Base-by-base conservation (phyloP, 139 green algal species). In the Micractinium conductrix region DNA sequence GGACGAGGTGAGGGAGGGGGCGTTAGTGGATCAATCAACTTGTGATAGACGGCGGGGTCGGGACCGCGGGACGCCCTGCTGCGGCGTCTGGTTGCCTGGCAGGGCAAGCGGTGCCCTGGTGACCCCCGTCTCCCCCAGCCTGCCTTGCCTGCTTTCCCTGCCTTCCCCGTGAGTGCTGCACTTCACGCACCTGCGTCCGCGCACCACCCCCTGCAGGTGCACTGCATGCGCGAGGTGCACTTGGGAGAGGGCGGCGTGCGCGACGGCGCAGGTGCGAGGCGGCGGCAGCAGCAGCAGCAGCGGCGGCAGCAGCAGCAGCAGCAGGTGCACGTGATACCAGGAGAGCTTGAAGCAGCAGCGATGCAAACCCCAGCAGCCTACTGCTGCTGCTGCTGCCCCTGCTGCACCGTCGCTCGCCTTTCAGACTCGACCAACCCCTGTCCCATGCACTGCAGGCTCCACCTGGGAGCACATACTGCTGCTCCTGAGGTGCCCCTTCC, bases 211-310 rank as follows among this genome's bases (percentile, higher is more conserved):
- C 60, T 45, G 35, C 73, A 80, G 76, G 84, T 93, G 48, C 90
- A 93, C 63, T 92, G 86, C 86, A 90, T 93, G 65, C 74, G 81
- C 7, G 86, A 93, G 74, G 78, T 81, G 10, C 78, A 69, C 19
- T 45, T 87, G 8, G 73, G 40, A 33, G 83, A 87, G 62, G 83
- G 83, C 24, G 83, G 83, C 50, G 43, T 35, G 14, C n/a, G 38
- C 2, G 74, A 87, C 35, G 62, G 53, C 53, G 68, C 71, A 33
- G 81, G 81, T 42, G 42, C 43, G 35, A 33, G 78, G 48, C 42
- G 16, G 55, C 68, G 55, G 74, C 33, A 45, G 53, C 43, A 43
- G 74, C 35, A 60, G 80, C 62, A 12, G n/a, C 7, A 38, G 5
- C 30, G 5, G 7, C 16, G 63, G 26, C 26, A 30, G 53, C 53